phyloP scores from a whole-genome alignment of 176 grass and related monocot genomes.

The Coix lacrymajobi region DNA sequence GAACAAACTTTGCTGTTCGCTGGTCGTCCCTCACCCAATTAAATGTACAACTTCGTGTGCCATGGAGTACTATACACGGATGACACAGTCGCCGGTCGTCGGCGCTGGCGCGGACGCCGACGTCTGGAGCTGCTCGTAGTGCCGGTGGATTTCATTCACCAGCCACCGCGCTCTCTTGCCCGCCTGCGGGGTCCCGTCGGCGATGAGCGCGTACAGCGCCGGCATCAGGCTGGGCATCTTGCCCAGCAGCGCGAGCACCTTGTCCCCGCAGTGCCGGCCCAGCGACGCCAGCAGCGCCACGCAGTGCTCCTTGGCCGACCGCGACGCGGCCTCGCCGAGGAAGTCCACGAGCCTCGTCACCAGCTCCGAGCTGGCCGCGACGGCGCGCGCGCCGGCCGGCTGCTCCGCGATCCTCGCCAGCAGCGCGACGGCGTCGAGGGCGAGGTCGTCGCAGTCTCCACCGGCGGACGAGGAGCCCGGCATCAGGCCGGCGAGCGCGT shows the following conservation, averaged over 20 bases:
- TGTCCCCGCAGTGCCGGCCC: conserved; percentile 42
- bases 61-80: conserved; percentile 34
- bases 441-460: conserved; percentile 31
- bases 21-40: not conserved
- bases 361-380: conserved; percentile 32
- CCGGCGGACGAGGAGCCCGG: not conserved
- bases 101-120: not conserved
- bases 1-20: not conserved
- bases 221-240: conserved; percentile 62
- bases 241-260: conserved; percentile 39
- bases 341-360: conserved; percentile 46
- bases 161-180: conserved; percentile 57
- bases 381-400: conserved; percentile 37
- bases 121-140: conserved; percentile 31
- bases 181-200: conserved; percentile 38
- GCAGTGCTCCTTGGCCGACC: conserved; percentile 57
- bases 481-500: conserved; percentile 41
- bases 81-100: conserved; percentile 17
- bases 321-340: conserved; percentile 37
- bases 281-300: conserved; percentile 49
- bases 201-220: conserved; percentile 56
- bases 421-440: conserved; percentile 43
- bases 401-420: conserved; percentile 54
- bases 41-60: conserved; percentile 2
- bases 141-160: conserved; percentile 61